Conservation (phyloP, 768 basidiomycete species). For the Solioccasus polychromus region DNA sequence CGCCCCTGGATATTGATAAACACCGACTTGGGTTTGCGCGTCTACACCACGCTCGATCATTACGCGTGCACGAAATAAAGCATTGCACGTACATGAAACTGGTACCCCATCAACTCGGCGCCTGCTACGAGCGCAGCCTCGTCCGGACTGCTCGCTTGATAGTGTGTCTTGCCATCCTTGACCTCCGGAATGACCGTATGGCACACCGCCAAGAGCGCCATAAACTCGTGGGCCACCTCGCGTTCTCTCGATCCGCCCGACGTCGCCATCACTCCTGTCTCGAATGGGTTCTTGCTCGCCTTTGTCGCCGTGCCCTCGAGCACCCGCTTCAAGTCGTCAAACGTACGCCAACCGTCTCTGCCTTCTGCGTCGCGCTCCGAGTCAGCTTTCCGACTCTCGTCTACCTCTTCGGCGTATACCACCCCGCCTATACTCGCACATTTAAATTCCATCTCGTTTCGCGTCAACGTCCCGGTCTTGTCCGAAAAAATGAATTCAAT, state of each 20-base stretch:
- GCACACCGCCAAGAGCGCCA: slow-evolving; percentile 88
- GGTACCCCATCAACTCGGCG: slow-evolving; percentile 88
- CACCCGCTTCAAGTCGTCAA: slow-evolving; percentile 63
- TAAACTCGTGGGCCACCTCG: slow-evolving; percentile 64
- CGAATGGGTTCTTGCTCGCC: slow-evolving; percentile 53
- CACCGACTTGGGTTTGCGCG: slow-evolving; percentile 92
- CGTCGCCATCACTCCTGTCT: slow-evolving; percentile 29
- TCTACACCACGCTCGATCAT: slow-evolving; percentile 44
- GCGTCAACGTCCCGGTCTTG: slow-evolving; percentile 92
- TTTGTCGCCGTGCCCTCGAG: slow-evolving; percentile 39
- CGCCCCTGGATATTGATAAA: slow-evolving; percentile 79
- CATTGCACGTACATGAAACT: slow-evolving; percentile 74
- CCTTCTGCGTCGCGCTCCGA: slow-evolving; percentile 38
- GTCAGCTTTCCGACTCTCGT: slow-evolving; percentile 76
- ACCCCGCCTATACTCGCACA: slow-evolving; percentile 86
- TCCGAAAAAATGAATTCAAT: slow-evolving; percentile 96
- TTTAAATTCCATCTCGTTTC: slow-evolving; percentile 98
- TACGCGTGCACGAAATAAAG: neutral
- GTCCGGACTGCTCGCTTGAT: slow-evolving; percentile 96
- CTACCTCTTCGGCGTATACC: slow-evolving; percentile 88
- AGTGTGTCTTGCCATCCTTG: slow-evolving; percentile 84
- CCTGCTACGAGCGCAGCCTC: slow-evolving; percentile 95
- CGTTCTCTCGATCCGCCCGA: slow-evolving; percentile 30
- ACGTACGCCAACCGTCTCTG: slow-evolving; percentile 69
- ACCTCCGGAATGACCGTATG: slow-evolving; percentile 98